These are phyloP conservation scores for Dillenia suffruticosa DNA, from an alignment of 164 flowering plant genomes.

Conservation along the genomic window DNA sequence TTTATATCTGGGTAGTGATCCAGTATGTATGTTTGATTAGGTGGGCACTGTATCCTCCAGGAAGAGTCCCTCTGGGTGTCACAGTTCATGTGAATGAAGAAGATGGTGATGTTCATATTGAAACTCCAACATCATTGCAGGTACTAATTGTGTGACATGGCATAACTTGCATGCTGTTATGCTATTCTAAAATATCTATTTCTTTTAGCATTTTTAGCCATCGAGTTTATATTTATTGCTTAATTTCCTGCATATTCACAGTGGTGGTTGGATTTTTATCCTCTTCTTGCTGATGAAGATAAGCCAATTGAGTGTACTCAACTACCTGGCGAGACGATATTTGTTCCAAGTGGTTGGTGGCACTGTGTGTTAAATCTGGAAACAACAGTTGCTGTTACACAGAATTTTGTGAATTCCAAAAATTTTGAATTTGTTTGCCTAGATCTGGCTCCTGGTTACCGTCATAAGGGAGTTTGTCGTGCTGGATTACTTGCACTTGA, in stretches of 20 bases:
- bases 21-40: constrained; percentile 28
- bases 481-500: constrained; percentile 93
- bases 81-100: constrained; percentile 94
- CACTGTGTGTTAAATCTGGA: constrained; percentile 96
- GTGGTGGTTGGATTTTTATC: constrained; percentile 99
- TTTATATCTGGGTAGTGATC: not conserved
- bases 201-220: not conserved
- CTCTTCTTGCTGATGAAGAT: constrained; percentile 83
- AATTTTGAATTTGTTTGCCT: constrained; percentile 92
- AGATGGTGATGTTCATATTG: constrained; percentile 91
- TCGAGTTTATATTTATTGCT: not conserved
- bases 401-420: constrained; percentile 81
- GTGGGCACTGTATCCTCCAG: constrained; percentile 99
- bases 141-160: constrained; percentile 26
- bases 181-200: not conserved
- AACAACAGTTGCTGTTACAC: constrained; percentile 89
- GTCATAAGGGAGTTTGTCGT: constrained; percentile 90
- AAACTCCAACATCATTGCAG: constrained; percentile 90
- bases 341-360: constrained; percentile 99
- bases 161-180: not conserved
- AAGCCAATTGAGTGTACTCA: constrained; percentile 95
- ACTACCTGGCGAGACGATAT: constrained; percentile 95
- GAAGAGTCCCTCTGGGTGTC: constrained; percentile 90
- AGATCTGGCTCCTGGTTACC: constrained; percentile 96
- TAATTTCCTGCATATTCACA: constrained; percentile 22